A percentile compares a stretch with the other conserved stretches of the same genome.
phyloP scores from a whole-genome alignment of 768 basidiomycete genomes.

The Lepiota venenata region DNA sequence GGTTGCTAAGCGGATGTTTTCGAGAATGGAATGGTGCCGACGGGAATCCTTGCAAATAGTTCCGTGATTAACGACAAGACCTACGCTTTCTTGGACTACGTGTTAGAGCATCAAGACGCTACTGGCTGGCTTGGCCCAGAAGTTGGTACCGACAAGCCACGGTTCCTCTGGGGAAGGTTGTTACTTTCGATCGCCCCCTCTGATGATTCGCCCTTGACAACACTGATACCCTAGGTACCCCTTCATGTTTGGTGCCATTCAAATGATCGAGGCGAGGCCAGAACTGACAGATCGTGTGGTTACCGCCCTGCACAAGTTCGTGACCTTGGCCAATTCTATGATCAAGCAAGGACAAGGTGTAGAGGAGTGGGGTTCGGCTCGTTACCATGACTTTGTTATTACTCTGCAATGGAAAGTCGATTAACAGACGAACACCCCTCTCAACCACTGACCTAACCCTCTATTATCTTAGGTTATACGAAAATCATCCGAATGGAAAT shows the following conservation, averaged over 20 bases:
- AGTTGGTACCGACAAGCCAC: constrained; percentile 46
- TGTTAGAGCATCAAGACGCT: constrained; percentile 47
- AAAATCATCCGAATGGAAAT: constrained; percentile 44
- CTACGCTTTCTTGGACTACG: constrained; percentile 44
- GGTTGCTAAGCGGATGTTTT: too few species aligned
- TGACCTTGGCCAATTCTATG: constrained; percentile 49
- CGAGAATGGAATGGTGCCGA: too few species aligned
- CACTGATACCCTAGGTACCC: constrained; percentile 34
- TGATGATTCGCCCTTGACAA: not conserved
- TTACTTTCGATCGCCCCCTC: not conserved
- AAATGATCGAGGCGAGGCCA: constrained; percentile 47
- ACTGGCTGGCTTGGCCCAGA: constrained; percentile 56
- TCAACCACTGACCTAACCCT: not conserved
- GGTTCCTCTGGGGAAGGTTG: constrained; percentile 51
- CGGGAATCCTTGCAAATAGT: constrained; percentile 15
- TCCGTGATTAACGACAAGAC: constrained; percentile 42
- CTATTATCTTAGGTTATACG: constrained; percentile 39
- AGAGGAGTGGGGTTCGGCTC: constrained; percentile 47
- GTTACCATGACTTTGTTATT: constrained; percentile 60
- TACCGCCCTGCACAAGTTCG: constrained; percentile 48
- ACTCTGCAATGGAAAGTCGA: constrained; percentile 44
- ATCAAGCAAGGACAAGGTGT: constrained; percentile 46
- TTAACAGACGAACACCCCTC: not conserved
- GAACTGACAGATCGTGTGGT: constrained; percentile 40
- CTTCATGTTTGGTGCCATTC: constrained; percentile 54